A percentile compares a stretch with the other conserved stretches of the same genome.
phyloP scores from a whole-genome alignment of 345 rosid species.

The Euphorbia tirucalli region DNA sequence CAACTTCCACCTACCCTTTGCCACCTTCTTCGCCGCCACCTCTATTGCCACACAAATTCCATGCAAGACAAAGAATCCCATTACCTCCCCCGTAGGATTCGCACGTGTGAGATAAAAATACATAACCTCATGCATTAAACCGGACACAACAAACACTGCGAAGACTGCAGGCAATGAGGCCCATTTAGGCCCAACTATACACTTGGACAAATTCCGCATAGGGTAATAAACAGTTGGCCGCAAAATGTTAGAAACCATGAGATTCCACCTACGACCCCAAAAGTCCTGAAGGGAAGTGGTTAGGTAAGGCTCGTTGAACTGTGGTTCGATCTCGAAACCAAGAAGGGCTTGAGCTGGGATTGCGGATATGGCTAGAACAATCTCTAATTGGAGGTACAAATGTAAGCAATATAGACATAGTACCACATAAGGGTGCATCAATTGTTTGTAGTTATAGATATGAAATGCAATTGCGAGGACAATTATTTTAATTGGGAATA shows the following conservation, averaged over 20 bases:
- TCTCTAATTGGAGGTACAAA: slow-evolving; percentile 41
- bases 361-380: slow-evolving; percentile 29
- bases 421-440: slow-evolving; percentile 29
- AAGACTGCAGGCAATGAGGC: slow-evolving; percentile 35
- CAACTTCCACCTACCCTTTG: slow-evolving; percentile 28
- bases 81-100: slow-evolving; percentile 71
- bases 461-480: slow-evolving; percentile 30
- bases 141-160: slow-evolving; percentile 57
- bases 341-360: slow-evolving; percentile 37
- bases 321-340: slow-evolving; percentile 58
- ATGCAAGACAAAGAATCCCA: slow-evolving; percentile 58
- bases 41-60: slow-evolving; percentile 45
- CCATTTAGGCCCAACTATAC: slow-evolving; percentile 21
- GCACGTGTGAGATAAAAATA: slow-evolving; percentile 40
- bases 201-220: slow-evolving; percentile 17
- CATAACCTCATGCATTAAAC: slow-evolving; percentile 65
- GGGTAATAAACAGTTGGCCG: slow-evolving; percentile 55
- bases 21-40: slow-evolving; percentile 36
- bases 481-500: background rate
- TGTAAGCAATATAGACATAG: slow-evolving; percentile 36
- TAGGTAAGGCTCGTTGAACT: slow-evolving; percentile 58
- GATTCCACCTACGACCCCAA: slow-evolving; percentile 82
- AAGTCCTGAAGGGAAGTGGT: slow-evolving; percentile 76
- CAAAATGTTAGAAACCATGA: slow-evolving; percentile 50
- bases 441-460: slow-evolving; percentile 32